phyloP scores from a whole-genome alignment of 2,329 filamentous ascomycete genomes.

The Drechslerella dactyloides region DNA sequence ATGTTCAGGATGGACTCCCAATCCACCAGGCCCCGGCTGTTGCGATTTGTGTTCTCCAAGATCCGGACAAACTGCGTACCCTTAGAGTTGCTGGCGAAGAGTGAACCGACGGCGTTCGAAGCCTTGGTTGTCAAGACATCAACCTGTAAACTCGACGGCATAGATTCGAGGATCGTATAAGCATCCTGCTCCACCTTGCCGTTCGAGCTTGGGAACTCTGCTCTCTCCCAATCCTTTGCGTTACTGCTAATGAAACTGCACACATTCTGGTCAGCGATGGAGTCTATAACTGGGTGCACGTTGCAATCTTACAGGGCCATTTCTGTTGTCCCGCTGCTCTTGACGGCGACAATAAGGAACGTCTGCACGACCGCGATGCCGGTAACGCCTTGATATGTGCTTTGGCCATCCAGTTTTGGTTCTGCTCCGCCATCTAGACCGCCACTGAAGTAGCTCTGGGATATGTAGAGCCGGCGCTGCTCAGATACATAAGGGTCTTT shows the following conservation, averaged over 20 bases:
- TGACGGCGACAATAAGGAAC: conserved; percentile 82
- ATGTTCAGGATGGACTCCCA: conserved; percentile 93
- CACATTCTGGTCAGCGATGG: conserved; percentile 26
- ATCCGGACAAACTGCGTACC: conserved; percentile 95
- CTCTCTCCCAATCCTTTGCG: conserved; percentile 84
- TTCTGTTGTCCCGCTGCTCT: conserved; percentile 80
- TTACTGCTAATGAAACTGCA: conserved; percentile 71
- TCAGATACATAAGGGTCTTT: conserved; percentile 72
- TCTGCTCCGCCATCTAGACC: conserved; percentile 66
- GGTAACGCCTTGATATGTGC: conserved; percentile 78
- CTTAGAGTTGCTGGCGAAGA: conserved; percentile 97
- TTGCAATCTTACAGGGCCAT: conserved; percentile 76
- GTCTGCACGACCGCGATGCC: conserved; percentile 84
- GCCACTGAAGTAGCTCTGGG: conserved; percentile 79
- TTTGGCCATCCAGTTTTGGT: conserved; percentile 74
- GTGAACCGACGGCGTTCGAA: conserved; percentile 76
- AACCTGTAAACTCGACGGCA: conserved; percentile 96
- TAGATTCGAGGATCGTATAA: conserved; percentile 93
- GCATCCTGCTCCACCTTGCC: conserved; percentile 78
- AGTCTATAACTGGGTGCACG: background rate
- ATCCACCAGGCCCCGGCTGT: conserved; percentile 76
- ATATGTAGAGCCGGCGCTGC: conserved; percentile 79
- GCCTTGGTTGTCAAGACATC: conserved; percentile 78
- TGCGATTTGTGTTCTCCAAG: conserved; percentile 88
- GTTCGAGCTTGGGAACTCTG: conserved; percentile 83